These are phyloP conservation scores for Hanseniaspora taiwanica DNA, from an alignment of 805 yeast genomes.

Conservation along the genomic window DNA sequence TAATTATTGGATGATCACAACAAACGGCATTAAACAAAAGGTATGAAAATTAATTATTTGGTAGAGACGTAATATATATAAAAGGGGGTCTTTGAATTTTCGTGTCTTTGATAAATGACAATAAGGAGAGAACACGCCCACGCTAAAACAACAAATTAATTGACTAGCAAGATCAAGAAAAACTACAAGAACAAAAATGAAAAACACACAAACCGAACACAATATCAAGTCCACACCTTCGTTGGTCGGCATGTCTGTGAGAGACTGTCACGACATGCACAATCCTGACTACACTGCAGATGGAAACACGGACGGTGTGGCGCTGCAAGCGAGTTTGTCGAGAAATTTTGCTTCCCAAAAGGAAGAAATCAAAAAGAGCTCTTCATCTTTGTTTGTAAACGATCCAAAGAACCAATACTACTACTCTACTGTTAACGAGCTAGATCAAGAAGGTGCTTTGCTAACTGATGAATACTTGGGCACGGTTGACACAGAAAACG, in stretches of 20 bases:
- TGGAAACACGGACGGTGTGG: constrained; percentile 7
- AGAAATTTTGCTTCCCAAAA: constrained; percentile 5
- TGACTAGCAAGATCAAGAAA: neutral
- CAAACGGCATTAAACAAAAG: too few species aligned
- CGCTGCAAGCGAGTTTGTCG: constrained; percentile 3
- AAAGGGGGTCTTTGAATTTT: too few species aligned
- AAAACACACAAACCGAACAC: neutral
- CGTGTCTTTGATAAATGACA: too few species aligned
- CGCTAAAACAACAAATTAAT: neutral
- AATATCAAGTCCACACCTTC: constrained; percentile 12
- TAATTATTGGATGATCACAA: too few species aligned
- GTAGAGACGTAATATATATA: too few species aligned
- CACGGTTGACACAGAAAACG: constrained; percentile 6
- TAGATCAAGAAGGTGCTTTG: constrained; percentile 24
- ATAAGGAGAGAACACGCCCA: too few species aligned
- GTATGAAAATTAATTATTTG: too few species aligned
- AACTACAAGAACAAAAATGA: neutral
- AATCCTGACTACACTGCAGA: constrained; percentile 10
- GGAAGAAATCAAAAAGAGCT: constrained; percentile 7
- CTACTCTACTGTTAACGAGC: constrained; percentile 21
- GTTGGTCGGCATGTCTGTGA: constrained; percentile 18
- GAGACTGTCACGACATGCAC: constrained; percentile 15
- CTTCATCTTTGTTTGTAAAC: constrained; percentile 5
- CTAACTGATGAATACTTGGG: constrained; percentile 21
- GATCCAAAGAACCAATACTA: constrained; percentile 6